A percentile compares a stretch with the other conserved stretches of the same genome.
Evolutionary conservation across 1,284 basidiomycete species (phyloP).

Genomic region (Mycosarcoma mackinlayi): DNA sequence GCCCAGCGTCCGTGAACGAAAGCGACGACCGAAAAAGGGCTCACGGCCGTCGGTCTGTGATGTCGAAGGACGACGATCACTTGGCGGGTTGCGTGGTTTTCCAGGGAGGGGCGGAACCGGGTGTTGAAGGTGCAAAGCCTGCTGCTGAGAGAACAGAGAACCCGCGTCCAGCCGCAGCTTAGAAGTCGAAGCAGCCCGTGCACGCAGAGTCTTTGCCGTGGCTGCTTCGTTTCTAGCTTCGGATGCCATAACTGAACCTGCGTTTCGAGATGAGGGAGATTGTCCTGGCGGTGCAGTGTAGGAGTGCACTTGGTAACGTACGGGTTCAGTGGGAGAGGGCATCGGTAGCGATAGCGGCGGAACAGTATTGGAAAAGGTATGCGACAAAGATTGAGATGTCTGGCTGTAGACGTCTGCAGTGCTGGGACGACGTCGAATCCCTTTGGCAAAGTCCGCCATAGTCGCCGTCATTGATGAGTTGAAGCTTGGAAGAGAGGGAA

Average conservation of each 20-base stretch:
- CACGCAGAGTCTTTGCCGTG: conserved; percentile 23
- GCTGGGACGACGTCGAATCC: conserved; percentile 32
- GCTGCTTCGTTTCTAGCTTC: conserved; percentile 1
- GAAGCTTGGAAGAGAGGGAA: conserved; percentile 32
- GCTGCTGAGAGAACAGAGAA: conserved; percentile 12
- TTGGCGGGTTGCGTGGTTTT: background rate
- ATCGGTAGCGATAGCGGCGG: conserved; percentile 2
- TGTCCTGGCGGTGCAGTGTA: conserved; percentile 15
- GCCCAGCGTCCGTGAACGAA: conserved; percentile 51
- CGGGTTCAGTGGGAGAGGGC: conserved; percentile 10
- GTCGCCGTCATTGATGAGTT: conserved; percentile 32
- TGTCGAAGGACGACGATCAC: conserved; percentile 36
- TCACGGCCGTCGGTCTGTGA: conserved; percentile 36
- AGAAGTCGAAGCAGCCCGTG: conserved; percentile 41
- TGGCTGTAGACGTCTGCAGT: conserved; percentile 46
- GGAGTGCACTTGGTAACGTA: conserved; percentile 23
- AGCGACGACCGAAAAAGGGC: conserved; percentile 42
- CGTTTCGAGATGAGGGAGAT: background rate
- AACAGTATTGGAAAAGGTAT: conserved; percentile 1
- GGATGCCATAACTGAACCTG: background rate
- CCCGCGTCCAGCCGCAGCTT: conserved; percentile 34
- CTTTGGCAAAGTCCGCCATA: background rate
- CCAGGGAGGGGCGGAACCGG: conserved; percentile 24
- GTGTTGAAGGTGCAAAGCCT: conserved; percentile 14
- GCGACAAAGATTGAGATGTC: conserved; percentile 11